Percentiles rank a stretch among this genome's conserved stretches.
Evolutionary conservation across 2,329 filamentous ascomycete genomes (phyloP).

Genomic region (Bertia moriformis): DNA sequence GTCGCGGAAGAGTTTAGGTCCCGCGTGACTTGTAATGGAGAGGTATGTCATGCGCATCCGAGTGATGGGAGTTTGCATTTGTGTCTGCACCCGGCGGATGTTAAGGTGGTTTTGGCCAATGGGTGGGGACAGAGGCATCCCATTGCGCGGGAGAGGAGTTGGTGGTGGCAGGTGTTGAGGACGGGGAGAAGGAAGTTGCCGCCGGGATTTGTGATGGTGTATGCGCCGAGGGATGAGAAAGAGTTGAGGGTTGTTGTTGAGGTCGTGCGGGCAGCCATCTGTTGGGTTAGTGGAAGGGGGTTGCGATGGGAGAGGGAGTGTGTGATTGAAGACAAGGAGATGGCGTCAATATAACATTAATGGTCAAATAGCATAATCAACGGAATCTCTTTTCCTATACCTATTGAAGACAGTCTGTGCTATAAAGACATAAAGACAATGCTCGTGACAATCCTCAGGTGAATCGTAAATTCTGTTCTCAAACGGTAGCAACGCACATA

Average conservation of each 20-base stretch:
- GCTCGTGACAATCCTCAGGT: too few relatives aligned
- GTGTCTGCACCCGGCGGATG: conserved; percentile 67
- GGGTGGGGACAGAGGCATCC: conserved; percentile 68
- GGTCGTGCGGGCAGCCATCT: conserved; percentile 4
- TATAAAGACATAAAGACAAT: too few relatives aligned
- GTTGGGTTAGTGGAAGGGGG: neutral
- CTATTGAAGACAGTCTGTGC: too few relatives aligned
- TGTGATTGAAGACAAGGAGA: neutral
- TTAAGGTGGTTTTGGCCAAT: conserved; percentile 52
- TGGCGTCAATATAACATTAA: neutral
- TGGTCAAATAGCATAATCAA: too few relatives aligned
- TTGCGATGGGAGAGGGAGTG: too few relatives aligned
- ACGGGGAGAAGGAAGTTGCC: conserved; percentile 3
- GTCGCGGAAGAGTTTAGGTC: conserved; percentile 1
- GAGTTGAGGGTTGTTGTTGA: conserved; percentile 4
- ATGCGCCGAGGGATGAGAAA: conserved; percentile 6
- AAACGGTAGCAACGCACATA: too few relatives aligned
- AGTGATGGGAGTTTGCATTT: conserved; percentile 67
- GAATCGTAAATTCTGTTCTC: too few relatives aligned
- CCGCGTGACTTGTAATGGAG: conserved; percentile 51
- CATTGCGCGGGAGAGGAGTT: conserved; percentile 18
- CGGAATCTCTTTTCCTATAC: too few relatives aligned
- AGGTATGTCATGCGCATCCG: conserved; percentile 68
- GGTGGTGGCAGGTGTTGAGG: neutral
- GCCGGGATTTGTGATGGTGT: conserved; percentile 6